A percentile compares a stretch with the other conserved stretches of the same genome.
phyloP scores from a whole-genome alignment of 2,329 filamentous ascomycete genomes.

The Sphaerulina musiva region DNA sequence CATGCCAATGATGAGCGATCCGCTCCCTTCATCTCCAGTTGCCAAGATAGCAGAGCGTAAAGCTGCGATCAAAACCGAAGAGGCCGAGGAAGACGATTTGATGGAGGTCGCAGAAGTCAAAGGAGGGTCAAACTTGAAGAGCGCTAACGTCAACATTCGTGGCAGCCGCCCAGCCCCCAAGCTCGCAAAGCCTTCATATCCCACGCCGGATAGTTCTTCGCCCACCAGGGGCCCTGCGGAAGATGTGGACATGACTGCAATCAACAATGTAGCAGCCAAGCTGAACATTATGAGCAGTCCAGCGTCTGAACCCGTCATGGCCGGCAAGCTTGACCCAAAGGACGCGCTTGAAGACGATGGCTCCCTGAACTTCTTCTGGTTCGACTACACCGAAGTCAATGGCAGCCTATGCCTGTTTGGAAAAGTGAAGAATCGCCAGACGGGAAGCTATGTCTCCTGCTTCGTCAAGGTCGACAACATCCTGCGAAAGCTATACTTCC shows the following conservation, averaged over 20 bases:
- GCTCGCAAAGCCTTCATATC: constrained; percentile 58
- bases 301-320: constrained; percentile 55
- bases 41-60: constrained; percentile 36
- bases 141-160: constrained; percentile 73
- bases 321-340: constrained; percentile 75
- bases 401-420: constrained; percentile 90
- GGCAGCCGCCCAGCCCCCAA: constrained; percentile 74
- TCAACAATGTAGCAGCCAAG: constrained; percentile 80
- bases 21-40: constrained; percentile 70
- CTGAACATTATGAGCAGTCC: constrained; percentile 79
- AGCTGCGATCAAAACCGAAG: constrained; percentile 60
- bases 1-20: constrained; percentile 76
- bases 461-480: constrained; percentile 97
- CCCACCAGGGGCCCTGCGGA: constrained; percentile 56
- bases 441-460: constrained; percentile 72
- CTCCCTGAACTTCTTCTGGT: constrained; percentile 91
- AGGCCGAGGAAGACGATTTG: constrained; percentile 69
- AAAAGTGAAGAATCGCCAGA: constrained; percentile 87
- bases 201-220: constrained; percentile 70
- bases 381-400: constrained; percentile 88
- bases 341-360: constrained; percentile 93
- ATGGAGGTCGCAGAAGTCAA: constrained; percentile 79
- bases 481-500: constrained; percentile 82
- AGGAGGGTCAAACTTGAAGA: constrained; percentile 55
- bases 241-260: constrained; percentile 65